Base-by-base conservation (phyloP, 2,329 filamentous ascomycete species). In the Neonectria faginata region DNA sequence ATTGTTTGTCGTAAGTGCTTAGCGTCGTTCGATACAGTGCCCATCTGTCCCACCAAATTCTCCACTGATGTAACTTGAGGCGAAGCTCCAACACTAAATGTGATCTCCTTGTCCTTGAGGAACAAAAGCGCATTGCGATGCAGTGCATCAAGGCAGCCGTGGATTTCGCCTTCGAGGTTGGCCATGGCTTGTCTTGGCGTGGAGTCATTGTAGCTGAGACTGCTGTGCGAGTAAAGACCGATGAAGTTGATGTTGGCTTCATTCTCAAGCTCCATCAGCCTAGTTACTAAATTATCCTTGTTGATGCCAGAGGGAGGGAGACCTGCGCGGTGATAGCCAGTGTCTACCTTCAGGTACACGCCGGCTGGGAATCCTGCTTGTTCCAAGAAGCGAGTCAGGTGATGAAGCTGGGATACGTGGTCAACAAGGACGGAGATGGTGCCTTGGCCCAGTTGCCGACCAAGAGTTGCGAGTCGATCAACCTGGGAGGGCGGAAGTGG, bases 241-340 rank as follows among this genome's bases (percentile, higher is more conserved):
- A 73, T 41, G 0, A 79, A 16, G 1, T 41, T 41, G 0, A 67
- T 71, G 1, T 66, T 62, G 0, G 63, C 64, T 0, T 50, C 22
- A 0, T 18, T 18, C 0, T 79, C 73, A 1, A 77, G 70, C 0
- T 66, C 5, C 0, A 82, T 72, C 0, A 81, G n/a, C 75, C 3
- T 50, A 52, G 76, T 65, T 1, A 87, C 75, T 1, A 88, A 71
- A 0, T 75, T 67, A 16, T 70, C 67, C 18, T 78, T 76, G 22
- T 78, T 75, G 29, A 88, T 76, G 1, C 75, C 75, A 0, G 75
- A 66, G 0, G 85, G 82, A 0, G 80, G 76, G 0, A 90, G 73
- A 0, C 89, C 89, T 0, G 89, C 88, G 3, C 89, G 85, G 66
- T 88, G 85, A 70, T 89, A 88, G 0, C 89, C 89, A 0, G 87